phyloP scores from a whole-genome alignment of 2,329 filamentous ascomycete genomes.

The Cordyceps javanica region DNA sequence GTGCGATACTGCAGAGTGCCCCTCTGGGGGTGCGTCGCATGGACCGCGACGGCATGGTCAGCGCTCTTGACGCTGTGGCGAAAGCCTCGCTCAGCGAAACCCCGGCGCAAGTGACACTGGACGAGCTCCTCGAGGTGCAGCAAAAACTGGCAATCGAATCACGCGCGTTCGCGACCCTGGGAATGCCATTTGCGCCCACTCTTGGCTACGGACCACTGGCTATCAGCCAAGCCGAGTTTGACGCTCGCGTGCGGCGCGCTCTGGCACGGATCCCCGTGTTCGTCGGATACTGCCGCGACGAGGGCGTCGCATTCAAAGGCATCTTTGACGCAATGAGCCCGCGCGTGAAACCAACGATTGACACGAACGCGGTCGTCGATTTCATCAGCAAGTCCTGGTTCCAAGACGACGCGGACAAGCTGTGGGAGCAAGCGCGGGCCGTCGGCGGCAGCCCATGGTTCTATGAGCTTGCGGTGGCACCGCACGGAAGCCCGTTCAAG shows the following conservation, averaged over 20 bases:
- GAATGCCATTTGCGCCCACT: conserved; percentile 12
- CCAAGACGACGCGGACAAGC: background rate
- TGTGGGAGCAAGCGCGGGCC: background rate
- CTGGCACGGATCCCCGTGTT: conserved; percentile 2
- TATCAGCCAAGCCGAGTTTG: background rate
- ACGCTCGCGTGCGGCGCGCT: background rate
- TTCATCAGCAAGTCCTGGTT: background rate
- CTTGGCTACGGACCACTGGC: conserved; percentile 10
- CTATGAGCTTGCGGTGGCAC: conserved; percentile 10
- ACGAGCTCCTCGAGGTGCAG: conserved; percentile 10
- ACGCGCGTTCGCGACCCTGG: background rate
- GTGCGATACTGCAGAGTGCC: conserved; percentile 16
- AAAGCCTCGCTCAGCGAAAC: background rate
- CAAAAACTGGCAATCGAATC: conserved; percentile 8
- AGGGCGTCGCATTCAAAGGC: conserved; percentile 10
- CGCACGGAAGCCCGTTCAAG: conserved; percentile 8
- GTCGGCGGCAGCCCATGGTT: conserved; percentile 11
- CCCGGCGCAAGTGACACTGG: background rate
- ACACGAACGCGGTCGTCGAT: background rate
- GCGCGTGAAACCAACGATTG: background rate
- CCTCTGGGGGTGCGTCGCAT: conserved; percentile 12
- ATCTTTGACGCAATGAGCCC: background rate
- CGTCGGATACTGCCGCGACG: conserved; percentile 8
- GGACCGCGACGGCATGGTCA: conserved; percentile 11
- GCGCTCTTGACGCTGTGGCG: background rate